phyloP scores from a whole-genome alignment of 805 yeast species.

The Wickerhamomyces strasburgensis region DNA sequence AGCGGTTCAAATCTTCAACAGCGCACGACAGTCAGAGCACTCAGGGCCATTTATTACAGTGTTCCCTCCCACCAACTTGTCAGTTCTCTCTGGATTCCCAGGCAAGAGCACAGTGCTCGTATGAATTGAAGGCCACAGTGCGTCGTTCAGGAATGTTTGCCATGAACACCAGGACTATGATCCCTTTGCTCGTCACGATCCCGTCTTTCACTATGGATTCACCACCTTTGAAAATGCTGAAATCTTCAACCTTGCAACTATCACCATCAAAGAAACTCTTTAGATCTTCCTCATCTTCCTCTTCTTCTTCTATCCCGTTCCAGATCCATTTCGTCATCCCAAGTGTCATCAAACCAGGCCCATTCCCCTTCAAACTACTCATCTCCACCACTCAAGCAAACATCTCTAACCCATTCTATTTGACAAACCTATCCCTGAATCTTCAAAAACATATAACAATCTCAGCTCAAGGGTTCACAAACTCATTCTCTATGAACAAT shows the following conservation, averaged over 20 bases:
- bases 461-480: too few relatives aligned
- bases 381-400: too few relatives aligned
- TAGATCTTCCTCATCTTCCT: too few relatives aligned
- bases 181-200: not conserved
- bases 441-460: too few relatives aligned
- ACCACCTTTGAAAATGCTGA: not conserved
- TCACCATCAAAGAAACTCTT: too few relatives aligned
- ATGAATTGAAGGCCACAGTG: not conserved
- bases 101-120: not conserved
- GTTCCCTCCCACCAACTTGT: not conserved
- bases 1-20: slow-evolving; percentile 7
- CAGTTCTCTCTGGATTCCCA: not conserved
- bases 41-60: not conserved
- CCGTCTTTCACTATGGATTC: not conserved
- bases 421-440: too few relatives aligned
- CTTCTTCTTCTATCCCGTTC: too few relatives aligned
- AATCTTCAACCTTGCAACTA: not conserved
- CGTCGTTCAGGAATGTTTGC: not conserved
- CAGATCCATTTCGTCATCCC: too few relatives aligned
- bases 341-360: too few relatives aligned
- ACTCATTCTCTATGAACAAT: too few relatives aligned
- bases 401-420: too few relatives aligned
- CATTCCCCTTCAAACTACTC: too few relatives aligned
- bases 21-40: not conserved
- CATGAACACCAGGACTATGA: not conserved